phyloP scores from a whole-genome alignment of 257 asterid genomes.

The Dorcoceras hygrometricum region DNA sequence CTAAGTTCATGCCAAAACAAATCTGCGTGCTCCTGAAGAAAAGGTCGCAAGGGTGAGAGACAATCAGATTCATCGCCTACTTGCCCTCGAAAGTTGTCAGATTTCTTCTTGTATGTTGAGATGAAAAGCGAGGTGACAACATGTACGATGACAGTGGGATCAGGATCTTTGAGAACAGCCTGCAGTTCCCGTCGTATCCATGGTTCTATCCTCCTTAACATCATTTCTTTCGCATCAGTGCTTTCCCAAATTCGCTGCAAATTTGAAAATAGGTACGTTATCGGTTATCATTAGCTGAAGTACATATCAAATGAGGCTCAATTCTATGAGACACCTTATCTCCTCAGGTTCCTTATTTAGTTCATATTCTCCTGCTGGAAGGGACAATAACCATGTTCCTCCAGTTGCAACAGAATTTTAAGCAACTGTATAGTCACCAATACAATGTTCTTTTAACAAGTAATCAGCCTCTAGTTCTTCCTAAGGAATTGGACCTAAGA shows the following conservation, averaged over 20 bases:
- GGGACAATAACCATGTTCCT: neutral
- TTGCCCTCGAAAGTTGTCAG: constrained; percentile 24
- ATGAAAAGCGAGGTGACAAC: constrained; percentile 49
- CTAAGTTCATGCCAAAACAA: constrained; percentile 63
- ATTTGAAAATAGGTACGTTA: neutral
- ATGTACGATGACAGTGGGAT: constrained; percentile 58
- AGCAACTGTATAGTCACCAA: neutral
- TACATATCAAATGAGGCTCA: neutral
- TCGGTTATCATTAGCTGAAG: neutral
- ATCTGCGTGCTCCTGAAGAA: constrained; percentile 42
- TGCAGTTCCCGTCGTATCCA: constrained; percentile 62
- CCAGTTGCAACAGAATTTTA: neutral
- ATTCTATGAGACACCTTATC: neutral
- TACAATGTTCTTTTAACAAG: neutral
- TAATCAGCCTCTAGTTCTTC: neutral
- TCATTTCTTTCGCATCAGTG: constrained; percentile 27
- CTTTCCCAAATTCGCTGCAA: constrained; percentile 34
- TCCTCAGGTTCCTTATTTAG: neutral
- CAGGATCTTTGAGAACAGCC: constrained; percentile 58
- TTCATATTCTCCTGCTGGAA: neutral
- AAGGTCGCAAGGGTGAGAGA: constrained; percentile 49
- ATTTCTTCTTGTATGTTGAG: constrained; percentile 25
- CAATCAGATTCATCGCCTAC: constrained; percentile 25
- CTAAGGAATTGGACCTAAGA: neutral
- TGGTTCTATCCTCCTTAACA: constrained; percentile 43